A percentile compares a stretch with the other conserved stretches of the same genome.
These are phyloP conservation scores for Thelonectria discophora DNA, from an alignment of 2,329 filamentous ascomycete species.

Conservation along the genomic window DNA sequence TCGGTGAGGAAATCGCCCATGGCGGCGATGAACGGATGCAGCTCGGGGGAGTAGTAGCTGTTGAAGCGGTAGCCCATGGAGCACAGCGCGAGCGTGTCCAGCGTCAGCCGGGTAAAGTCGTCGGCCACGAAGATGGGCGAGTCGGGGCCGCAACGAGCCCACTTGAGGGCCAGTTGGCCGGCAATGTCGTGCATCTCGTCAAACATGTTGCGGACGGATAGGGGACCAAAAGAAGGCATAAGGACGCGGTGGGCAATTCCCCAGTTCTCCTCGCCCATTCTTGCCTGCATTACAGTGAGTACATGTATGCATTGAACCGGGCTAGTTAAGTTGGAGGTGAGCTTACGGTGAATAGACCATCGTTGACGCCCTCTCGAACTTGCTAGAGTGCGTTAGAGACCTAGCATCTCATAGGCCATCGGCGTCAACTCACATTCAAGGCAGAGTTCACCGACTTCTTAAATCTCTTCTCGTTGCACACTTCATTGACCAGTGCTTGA, in stretches of 20 bases:
- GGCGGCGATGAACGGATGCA: conserved; percentile 74
- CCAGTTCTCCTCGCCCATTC: conserved; percentile 66
- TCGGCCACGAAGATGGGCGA: conserved; percentile 67
- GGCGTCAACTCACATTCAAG: conserved; percentile 49
- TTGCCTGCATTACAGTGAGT: conserved; percentile 46
- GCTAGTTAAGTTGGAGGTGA: not conserved
- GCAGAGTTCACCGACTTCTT: conserved; percentile 61
- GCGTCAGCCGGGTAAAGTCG: conserved; percentile 75
- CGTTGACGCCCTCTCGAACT: conserved; percentile 67
- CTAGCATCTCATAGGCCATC: not conserved
- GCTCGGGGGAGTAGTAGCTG: conserved; percentile 71
- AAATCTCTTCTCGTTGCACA: conserved; percentile 72
- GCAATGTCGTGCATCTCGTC: conserved; percentile 74
- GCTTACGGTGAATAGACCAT: conserved; percentile 71
- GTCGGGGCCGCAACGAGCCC: conserved; percentile 68
- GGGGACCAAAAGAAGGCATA: conserved; percentile 73
- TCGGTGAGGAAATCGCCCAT: conserved; percentile 70
- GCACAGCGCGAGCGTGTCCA: conserved; percentile 76
- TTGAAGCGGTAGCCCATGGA: conserved; percentile 77
- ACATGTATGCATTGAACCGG: too few relatives aligned
- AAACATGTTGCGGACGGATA: conserved; percentile 74
- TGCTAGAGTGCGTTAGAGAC: conserved; percentile 44
- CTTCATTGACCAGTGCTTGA: conserved; percentile 67
- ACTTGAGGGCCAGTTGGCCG: conserved; percentile 71
- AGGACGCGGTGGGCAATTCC: conserved; percentile 71